Percentiles rank a stretch among this genome's conserved stretches.
Conservation (phyloP, 768 basidiomycete species). For the Auricularia cornea region DNA sequence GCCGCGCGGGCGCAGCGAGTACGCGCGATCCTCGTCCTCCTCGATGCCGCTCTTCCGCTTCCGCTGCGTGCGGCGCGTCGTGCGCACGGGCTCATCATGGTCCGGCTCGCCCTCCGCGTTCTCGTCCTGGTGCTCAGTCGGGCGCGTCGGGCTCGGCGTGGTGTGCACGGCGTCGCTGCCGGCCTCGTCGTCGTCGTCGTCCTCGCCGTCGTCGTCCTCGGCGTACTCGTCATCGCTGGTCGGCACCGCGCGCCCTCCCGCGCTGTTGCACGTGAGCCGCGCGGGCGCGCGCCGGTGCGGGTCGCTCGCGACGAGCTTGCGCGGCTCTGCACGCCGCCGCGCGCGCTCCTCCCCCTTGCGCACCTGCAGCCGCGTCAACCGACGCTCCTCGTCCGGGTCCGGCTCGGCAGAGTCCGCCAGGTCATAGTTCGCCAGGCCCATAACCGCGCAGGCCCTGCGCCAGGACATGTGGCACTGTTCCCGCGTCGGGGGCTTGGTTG, state of each 20-base stretch:
- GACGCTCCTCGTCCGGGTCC: conserved; percentile 15
- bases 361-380: conserved; percentile 29
- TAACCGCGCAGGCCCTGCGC: too few species aligned
- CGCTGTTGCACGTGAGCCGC: neutral
- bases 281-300: neutral
- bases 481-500: too few species aligned
- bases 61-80: conserved; percentile 1
- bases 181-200: conserved; percentile 14
- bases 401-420: conserved; percentile 5
- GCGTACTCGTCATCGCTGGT: conserved; percentile 7
- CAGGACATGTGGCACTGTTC: too few species aligned
- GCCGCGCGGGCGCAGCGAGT: conserved; percentile 53
- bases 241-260: neutral
- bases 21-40: conserved; percentile 48
- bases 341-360: conserved; percentile 47
- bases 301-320: conserved; percentile 11
- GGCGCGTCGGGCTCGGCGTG: neutral
- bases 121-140: conserved; percentile 27
- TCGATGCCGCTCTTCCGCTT: conserved; percentile 11
- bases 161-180: conserved; percentile 36
- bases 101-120: conserved; percentile 26
- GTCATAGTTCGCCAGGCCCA: too few species aligned
- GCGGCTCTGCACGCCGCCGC: conserved; percentile 31
- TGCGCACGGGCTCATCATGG: conserved; percentile 33
- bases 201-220: conserved; percentile 21